Conservation (phyloP, 73 alveolate genomes). For the Loxodes magnus region DNA sequence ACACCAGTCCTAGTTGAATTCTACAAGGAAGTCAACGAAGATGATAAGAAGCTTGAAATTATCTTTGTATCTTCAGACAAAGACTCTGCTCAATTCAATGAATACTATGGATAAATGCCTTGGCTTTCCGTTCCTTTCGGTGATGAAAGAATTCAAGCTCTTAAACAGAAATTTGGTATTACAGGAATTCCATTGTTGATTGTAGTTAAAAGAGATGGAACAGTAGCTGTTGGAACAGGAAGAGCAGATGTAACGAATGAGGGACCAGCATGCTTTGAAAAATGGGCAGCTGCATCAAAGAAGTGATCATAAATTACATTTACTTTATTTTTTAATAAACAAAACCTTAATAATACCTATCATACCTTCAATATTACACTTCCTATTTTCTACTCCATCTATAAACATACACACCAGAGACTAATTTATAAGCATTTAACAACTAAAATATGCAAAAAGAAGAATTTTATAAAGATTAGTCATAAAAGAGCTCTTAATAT, state of each 20-base stretch:
- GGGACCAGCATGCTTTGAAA: slow-evolving; percentile 40
- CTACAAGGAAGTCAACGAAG: slow-evolving; percentile 68
- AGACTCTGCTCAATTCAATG: slow-evolving; percentile 50
- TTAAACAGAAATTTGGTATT: slow-evolving; percentile 57
- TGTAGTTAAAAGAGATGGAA: slow-evolving; percentile 33
- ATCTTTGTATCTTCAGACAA: slow-evolving; percentile 69
- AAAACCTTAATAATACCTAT: no score
- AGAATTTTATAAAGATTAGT: no score
- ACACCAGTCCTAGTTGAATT: slow-evolving; percentile 69
- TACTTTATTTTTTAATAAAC: no score
- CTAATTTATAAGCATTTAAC: no score
- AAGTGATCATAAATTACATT: no score
- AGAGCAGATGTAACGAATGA: slow-evolving; percentile 31
- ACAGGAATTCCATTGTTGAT: slow-evolving; percentile 66
- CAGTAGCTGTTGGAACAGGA: slow-evolving; percentile 33
- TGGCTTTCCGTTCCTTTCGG: slow-evolving; percentile 71
- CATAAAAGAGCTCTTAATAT: no score
- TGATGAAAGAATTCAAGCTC: slow-evolving; percentile 50
- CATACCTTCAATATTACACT: no score
- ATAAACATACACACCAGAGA: no score
- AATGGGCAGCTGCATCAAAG: no score
- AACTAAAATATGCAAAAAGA: no score
- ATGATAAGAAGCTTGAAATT: slow-evolving; percentile 57
- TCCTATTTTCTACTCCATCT: no score
- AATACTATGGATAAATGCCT: slow-evolving; percentile 60